Percentiles rank a stretch among this genome's conserved stretches.
Evolutionary conservation across 306 rosid genomes (phyloP).

Genomic region (Vicia faba): DNA sequence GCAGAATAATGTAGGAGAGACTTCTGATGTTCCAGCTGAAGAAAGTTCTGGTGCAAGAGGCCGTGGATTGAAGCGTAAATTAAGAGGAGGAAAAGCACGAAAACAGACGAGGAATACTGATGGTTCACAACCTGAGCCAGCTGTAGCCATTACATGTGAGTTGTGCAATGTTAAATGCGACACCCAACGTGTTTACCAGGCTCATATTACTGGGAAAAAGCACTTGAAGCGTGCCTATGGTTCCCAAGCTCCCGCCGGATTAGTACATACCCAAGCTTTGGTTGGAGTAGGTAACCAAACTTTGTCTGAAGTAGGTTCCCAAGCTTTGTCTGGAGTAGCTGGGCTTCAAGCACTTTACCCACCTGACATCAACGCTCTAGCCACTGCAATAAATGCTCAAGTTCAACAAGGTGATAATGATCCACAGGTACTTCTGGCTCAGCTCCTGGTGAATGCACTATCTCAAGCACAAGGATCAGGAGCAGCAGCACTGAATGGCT

Average conservation of each 20-base stretch:
- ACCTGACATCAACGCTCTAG: constrained; percentile 45
- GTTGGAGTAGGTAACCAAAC: constrained; percentile 27
- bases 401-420: constrained; percentile 66
- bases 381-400: constrained; percentile 48
- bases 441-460: constrained; percentile 59
- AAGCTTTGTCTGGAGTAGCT: constrained; percentile 29
- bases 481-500: constrained; percentile 27
- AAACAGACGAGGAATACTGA: constrained; percentile 53
- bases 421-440: constrained; percentile 74
- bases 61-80: constrained; percentile 68
- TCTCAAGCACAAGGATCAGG: constrained; percentile 54
- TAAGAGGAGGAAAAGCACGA: constrained; percentile 59
- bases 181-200: constrained; percentile 65
- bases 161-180: constrained; percentile 86
- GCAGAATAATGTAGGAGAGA: constrained; percentile 46
- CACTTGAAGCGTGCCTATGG: constrained; percentile 62
- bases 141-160: constrained; percentile 55
- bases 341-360: constrained; percentile 65
- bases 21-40: constrained; percentile 49
- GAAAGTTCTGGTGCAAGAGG: constrained; percentile 51
- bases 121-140: constrained; percentile 57
- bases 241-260: constrained; percentile 46
- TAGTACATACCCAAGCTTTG: constrained; percentile 47
- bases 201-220: constrained; percentile 74
- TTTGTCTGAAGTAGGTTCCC: background rate